Evolutionary conservation across 208 protist species (phyloP).

Genomic region (Polymyxa betae): DNA sequence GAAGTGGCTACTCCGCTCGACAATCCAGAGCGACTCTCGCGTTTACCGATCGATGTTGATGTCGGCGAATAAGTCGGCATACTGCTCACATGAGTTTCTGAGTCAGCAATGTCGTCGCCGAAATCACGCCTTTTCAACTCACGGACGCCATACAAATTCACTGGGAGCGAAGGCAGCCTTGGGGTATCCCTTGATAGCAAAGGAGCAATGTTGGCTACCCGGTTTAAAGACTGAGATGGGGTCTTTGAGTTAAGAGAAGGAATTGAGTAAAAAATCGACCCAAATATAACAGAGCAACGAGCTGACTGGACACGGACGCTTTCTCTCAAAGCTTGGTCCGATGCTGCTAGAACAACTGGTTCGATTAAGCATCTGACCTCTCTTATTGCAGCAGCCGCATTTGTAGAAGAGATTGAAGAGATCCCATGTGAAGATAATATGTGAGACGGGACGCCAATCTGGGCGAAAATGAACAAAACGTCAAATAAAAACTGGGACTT

Average conservation of each 20-base stretch:
- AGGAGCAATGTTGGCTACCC: neutral
- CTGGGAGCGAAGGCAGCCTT: neutral
- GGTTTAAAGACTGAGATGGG: neutral
- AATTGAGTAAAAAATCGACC: neutral
- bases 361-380: neutral
- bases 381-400: neutral
- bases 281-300: slow-evolving; percentile 16
- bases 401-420: neutral
- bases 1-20: neutral
- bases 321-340: neutral
- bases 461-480: slow-evolving; percentile 25
- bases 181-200: neutral
- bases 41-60: neutral
- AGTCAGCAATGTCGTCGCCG: neutral
- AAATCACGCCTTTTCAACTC: neutral
- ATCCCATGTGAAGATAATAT: neutral
- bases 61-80: neutral
- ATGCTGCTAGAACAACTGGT: neutral
- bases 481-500: slow-evolving; percentile 26
- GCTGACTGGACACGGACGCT: neutral
- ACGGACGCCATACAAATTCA: neutral
- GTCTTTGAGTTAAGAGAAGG: neutral
- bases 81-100: neutral
- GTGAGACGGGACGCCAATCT: neutral
- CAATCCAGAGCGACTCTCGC: neutral